Conservation (phyloP, 2,329 filamentous ascomycete species). For the Pseudogymnoascus sp. region DNA sequence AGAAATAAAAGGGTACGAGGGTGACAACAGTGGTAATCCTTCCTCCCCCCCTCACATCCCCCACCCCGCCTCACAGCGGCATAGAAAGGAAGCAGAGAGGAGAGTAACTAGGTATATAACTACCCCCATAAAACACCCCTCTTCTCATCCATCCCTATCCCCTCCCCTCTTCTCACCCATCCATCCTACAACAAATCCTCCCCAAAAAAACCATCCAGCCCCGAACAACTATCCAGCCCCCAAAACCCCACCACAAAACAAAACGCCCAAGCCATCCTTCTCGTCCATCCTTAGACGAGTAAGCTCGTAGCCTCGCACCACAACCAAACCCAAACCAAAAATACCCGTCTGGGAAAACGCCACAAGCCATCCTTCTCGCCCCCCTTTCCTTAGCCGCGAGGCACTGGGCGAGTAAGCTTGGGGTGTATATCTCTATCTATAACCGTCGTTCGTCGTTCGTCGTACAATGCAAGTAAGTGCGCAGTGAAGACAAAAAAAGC, state of each 20-base stretch:
- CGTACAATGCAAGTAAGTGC: not conserved
- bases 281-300: not conserved
- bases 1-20: too few relatives aligned
- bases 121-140: not conserved
- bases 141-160: not conserved
- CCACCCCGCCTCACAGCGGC: too few relatives aligned
- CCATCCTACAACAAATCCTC: not conserved
- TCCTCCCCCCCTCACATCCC: too few relatives aligned
- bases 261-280: slow-evolving; percentile 4
- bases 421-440: not conserved
- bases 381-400: not conserved
- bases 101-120: not conserved
- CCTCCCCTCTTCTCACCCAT: not conserved
- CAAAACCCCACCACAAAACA: not conserved
- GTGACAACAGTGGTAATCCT: too few relatives aligned
- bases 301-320: not conserved
- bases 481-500: not conserved
- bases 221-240: not conserved
- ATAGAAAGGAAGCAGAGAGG: too few relatives aligned
- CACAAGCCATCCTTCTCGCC: not conserved
- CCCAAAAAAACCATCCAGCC: not conserved
- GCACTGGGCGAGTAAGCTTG: not conserved
- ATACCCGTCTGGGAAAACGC: not conserved
- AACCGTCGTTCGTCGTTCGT: not conserved
- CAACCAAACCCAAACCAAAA: not conserved